These are phyloP conservation scores for Perkinsela sp. DNA, from an alignment of 208 protist species.

Conservation along the genomic window DNA sequence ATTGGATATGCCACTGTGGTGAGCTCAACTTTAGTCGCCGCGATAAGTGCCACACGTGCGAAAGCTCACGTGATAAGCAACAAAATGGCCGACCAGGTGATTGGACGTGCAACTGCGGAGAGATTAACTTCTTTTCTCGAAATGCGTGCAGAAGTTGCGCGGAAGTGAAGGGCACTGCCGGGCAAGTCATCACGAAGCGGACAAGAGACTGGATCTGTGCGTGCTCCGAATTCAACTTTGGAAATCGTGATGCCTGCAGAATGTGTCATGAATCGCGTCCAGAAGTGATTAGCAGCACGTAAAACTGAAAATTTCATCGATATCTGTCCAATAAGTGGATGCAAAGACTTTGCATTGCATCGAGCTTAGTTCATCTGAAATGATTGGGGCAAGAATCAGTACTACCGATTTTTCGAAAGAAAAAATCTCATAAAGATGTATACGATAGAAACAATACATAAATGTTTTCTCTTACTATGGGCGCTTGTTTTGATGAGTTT, in stretches of 20 bases:
- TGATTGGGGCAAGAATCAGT: too few relatives aligned
- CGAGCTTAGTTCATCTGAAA: too few relatives aligned
- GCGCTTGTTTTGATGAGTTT: too few relatives aligned
- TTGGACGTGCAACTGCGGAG: background rate
- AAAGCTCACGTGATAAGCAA: background rate
- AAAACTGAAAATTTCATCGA: too few relatives aligned
- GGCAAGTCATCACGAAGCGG: background rate
- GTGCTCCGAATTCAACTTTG: background rate
- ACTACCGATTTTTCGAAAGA: too few relatives aligned
- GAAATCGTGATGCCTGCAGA: background rate
- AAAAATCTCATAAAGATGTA: too few relatives aligned
- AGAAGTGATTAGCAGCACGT: too few relatives aligned
- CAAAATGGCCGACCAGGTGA: background rate
- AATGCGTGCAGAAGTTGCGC: background rate
- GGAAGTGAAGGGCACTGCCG: background rate
- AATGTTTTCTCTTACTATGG: too few relatives aligned
- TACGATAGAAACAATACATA: too few relatives aligned
- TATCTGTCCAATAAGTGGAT: too few relatives aligned
- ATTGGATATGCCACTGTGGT: background rate
- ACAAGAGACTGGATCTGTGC: background rate
- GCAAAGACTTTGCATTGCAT: too few relatives aligned
- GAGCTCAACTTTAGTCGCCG: background rate
- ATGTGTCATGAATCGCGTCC: background rate
- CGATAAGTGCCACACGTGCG: background rate
- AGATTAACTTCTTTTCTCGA: background rate